Evolutionary conservation across 371 early-diverging fungal species (phyloP).

Genomic region (Entomophthora muscae): DNA sequence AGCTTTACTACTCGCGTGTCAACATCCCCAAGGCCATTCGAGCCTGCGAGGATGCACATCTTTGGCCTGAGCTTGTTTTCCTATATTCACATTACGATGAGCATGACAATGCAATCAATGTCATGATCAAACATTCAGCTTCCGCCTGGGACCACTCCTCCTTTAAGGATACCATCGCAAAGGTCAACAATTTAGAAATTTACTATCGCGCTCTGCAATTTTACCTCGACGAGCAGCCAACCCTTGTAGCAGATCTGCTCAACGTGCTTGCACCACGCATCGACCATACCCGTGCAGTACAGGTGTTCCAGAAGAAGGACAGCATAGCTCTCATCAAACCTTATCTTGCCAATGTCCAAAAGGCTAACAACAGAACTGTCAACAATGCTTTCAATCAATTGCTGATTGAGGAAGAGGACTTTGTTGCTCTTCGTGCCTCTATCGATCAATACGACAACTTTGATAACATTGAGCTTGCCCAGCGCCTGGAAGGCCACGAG

Average conservation of each 20-base stretch:
- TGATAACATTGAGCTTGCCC: conserved; percentile 78
- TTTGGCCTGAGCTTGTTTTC: conserved; percentile 94
- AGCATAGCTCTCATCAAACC: conserved; percentile 89
- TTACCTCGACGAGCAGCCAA: conserved; percentile 88
- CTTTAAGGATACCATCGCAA: conserved; percentile 90
- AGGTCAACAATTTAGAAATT: conserved; percentile 88
- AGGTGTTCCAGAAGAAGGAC: conserved; percentile 88
- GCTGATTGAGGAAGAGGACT: conserved; percentile 93
- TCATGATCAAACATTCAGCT: conserved; percentile 82
- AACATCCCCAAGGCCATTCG: conserved; percentile 96
- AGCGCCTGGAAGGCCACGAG: conserved; percentile 83
- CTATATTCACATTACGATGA: conserved; percentile 95
- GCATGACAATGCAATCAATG: conserved; percentile 85
- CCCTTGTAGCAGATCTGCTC: conserved; percentile 78
- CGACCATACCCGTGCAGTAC: conserved; percentile 90
- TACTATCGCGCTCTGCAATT: conserved; percentile 93
- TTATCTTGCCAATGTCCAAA: conserved; percentile 81
- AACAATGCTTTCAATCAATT: conserved; percentile 89
- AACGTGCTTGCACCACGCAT: conserved; percentile 71
- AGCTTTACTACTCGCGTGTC: conserved; percentile 86
- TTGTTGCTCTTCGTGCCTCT: conserved; percentile 69
- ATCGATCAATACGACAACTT: conserved; percentile 84
- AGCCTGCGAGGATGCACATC: conserved; percentile 77
- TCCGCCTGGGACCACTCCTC: conserved; percentile 89
- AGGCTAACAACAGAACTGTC: conserved; percentile 78